Evolutionary conservation across 805 yeast species (phyloP).

Genomic region (Dipodascus geniculatus): DNA sequence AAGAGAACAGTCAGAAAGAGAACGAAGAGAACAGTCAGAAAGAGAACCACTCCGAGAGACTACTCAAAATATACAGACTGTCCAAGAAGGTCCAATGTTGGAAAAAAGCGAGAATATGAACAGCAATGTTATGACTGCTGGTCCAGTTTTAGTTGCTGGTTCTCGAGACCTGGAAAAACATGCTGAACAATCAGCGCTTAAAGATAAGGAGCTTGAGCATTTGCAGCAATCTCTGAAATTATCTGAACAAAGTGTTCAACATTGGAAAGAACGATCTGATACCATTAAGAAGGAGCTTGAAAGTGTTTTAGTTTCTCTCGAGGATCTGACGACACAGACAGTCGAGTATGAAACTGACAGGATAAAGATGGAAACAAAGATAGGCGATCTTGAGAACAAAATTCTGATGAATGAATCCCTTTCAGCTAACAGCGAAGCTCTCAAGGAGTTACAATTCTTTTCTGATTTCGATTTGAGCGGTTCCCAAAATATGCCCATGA

Average conservation of each 20-base stretch:
- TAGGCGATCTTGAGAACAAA: conserved; percentile 17
- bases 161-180: too few species aligned
- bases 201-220: not conserved
- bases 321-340: conserved; percentile 27
- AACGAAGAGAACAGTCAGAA: too few species aligned
- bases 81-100: too few species aligned
- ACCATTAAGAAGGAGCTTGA: conserved; percentile 23
- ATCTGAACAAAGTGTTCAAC: conserved; percentile 13
- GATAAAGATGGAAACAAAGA: conserved; percentile 17
- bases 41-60: too few species aligned
- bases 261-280: conserved; percentile 22
- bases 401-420: too few species aligned
- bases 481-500: conserved; percentile 6
- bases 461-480: not conserved
- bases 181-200: not conserved
- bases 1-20: too few species aligned
- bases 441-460: not conserved
- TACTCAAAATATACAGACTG: too few species aligned
- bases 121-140: too few species aligned
- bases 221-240: not conserved
- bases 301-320: conserved; percentile 22
- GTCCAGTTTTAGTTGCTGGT: too few species aligned
- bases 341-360: conserved; percentile 26
- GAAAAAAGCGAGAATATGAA: too few species aligned
- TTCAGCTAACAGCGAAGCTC: conserved; percentile 3